Conservation (phyloP, 2,329 filamentous ascomycete species). For the Boeremia lycopersici region DNA sequence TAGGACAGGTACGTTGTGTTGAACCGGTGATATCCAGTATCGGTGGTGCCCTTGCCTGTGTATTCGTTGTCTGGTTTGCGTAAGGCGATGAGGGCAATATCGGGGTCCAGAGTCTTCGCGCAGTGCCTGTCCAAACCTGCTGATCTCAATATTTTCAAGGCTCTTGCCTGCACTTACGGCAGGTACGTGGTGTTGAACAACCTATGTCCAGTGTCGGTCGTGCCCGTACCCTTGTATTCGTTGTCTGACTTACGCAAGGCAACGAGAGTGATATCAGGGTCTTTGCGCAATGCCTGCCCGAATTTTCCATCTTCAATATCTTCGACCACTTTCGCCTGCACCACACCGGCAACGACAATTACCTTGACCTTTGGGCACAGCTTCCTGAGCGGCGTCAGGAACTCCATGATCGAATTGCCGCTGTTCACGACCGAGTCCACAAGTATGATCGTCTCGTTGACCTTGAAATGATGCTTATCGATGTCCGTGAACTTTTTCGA, state of each 20-base stretch:
- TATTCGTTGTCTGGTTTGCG: too few species aligned
- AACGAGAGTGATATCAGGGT: slow-evolving; percentile 50
- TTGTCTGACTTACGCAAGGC: slow-evolving; percentile 63
- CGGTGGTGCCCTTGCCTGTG: too few species aligned
- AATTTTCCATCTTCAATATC: slow-evolving; percentile 19
- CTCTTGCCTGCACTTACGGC: neutral
- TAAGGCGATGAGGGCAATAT: too few species aligned
- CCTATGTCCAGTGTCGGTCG: slow-evolving; percentile 64
- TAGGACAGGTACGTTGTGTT: too few species aligned
- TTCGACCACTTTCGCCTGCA: slow-evolving; percentile 50
- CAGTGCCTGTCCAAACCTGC: too few species aligned
- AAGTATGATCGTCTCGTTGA: slow-evolving; percentile 54
- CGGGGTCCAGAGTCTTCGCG: too few species aligned
- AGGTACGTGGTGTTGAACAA: slow-evolving; percentile 61
- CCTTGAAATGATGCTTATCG: slow-evolving; percentile 48
- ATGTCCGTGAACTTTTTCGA: slow-evolving; percentile 52
- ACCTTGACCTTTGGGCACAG: slow-evolving; percentile 52
- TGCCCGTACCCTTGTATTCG: slow-evolving; percentile 58
- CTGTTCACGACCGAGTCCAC: slow-evolving; percentile 68
- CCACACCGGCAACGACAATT: slow-evolving; percentile 61
- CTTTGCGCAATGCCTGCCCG: slow-evolving; percentile 15
- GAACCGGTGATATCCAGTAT: too few species aligned
- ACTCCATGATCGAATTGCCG: slow-evolving; percentile 58
- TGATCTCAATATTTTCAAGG: too few species aligned
- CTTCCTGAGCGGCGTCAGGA: slow-evolving; percentile 54